Percentiles rank a stretch among this genome's conserved stretches.
These are phyloP conservation scores for Parastagonospora avenae DNA, from an alignment of 2,329 filamentous ascomycete species.

Conservation along the genomic window DNA sequence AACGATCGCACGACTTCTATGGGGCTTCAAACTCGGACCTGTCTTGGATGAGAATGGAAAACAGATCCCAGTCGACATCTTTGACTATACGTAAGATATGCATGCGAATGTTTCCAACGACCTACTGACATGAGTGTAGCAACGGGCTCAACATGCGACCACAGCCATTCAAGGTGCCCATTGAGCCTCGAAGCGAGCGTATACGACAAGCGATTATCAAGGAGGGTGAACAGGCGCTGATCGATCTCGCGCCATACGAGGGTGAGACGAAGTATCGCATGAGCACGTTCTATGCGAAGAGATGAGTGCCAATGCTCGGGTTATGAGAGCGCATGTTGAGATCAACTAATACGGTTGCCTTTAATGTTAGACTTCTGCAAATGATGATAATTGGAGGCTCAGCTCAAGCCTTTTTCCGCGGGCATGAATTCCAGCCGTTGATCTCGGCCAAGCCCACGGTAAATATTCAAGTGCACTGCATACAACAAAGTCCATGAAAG, in stretches of 20 bases:
- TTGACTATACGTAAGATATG: conserved; percentile 56
- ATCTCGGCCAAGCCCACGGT: no score
- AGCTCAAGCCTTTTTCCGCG: no score
- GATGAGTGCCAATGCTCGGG: no score
- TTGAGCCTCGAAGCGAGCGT: conserved; percentile 56
- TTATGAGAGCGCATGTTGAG: not conserved
- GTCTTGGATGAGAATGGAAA: conserved; percentile 50
- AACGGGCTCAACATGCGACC: conserved; percentile 66
- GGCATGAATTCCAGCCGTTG: no score
- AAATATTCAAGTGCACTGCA: no score
- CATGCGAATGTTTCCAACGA: not conserved
- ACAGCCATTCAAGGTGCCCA: conserved; percentile 60
- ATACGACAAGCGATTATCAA: conserved; percentile 58
- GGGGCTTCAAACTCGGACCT: conserved; percentile 60
- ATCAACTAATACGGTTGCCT: not conserved
- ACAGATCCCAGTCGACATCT: conserved; percentile 61
- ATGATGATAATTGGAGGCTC: no score
- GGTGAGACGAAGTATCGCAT: conserved; percentile 64
- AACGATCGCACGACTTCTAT: conserved; percentile 61
- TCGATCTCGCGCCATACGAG: conserved; percentile 58
- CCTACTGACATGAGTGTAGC: conserved; percentile 33
- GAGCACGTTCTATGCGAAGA: conserved; percentile 40
- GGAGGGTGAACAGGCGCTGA: conserved; percentile 59
- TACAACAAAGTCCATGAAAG: no score
- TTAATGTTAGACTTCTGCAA: no score